Evolutionary conservation across 2,329 filamentous ascomycete species (phyloP), one percentile per base, ranked within the genome.

Genomic region (Claviceps monticola): DNA sequence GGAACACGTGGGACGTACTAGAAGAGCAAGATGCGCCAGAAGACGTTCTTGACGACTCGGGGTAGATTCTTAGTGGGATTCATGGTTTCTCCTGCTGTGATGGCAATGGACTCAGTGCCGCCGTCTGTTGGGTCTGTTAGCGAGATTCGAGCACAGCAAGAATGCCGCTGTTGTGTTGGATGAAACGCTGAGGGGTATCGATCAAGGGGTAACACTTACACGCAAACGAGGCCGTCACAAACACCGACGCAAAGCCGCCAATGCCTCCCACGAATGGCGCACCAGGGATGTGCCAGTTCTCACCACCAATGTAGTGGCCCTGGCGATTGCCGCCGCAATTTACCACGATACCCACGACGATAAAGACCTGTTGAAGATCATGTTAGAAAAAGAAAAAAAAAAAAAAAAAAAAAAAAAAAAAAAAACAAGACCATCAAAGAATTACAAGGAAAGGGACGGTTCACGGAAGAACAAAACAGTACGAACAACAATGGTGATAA

Each of bases 261-360:
- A 83, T 80, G 1, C 81, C 81, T 2, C 72, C 76, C 1, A 83
- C 80, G 57, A 84, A 84, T 0, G 81, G 81, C 1, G 80, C 80
- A 37, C 74, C 79, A 0, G 74, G 75, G 1, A 77, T 68, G 52
- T 75, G 69, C 74, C 78, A 84, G 58, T 80, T 72, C 54, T 73
- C 68, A 5, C 71, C 75, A 9, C 81, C 79, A 21, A 82, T 79
- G 55, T 82, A 82, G 46, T 68, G 64, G 50, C 75, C 70, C 0
- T 66, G 60, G 0, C 62, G 68, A 54, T 82, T 82, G 13, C 70
- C 80, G 17, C 80, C 80, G 51, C 70, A 68, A 46, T 68, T 68
- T 50, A 68, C 66, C 17, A 64, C 78, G 46, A 84, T 80, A 1
- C 79, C 76, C 45, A 83, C 69, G 34, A 84, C 71, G 54, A 84